These are phyloP conservation scores for Paecilomyces sp. DNA, from an alignment of 2,329 filamentous ascomycete genomes.

Conservation along the genomic window DNA sequence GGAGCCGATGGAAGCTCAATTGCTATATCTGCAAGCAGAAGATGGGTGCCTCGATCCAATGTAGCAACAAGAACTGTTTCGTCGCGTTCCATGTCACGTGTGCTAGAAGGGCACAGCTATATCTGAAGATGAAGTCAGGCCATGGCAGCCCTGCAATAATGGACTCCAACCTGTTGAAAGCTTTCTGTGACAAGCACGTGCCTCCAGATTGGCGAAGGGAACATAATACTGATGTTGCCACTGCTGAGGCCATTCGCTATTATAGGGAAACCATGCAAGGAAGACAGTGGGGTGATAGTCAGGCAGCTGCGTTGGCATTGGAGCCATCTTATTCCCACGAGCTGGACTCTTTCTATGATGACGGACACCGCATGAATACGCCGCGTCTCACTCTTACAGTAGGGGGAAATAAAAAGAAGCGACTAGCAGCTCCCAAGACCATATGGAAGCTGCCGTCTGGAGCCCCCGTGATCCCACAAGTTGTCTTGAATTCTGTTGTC, in stretches of 20 bases:
- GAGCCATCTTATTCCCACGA: slow-evolving; percentile 64
- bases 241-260: slow-evolving; percentile 75
- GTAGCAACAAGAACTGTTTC: slow-evolving; percentile 94
- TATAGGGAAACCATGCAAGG: slow-evolving; percentile 87
- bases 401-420: slow-evolving; percentile 53
- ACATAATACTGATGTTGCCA: slow-evolving; percentile 73
- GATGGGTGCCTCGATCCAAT: slow-evolving; percentile 98
- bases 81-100: slow-evolving; percentile 97
- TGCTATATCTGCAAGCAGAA: slow-evolving; percentile 97
- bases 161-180: slow-evolving; percentile 78
- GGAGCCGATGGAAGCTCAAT: slow-evolving; percentile 82
- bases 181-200: slow-evolving; percentile 93
- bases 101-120: slow-evolving; percentile 77
- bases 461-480: slow-evolving; percentile 85
- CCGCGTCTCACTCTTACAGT: slow-evolving; percentile 49
- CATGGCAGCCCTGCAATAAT: slow-evolving; percentile 71
- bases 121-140: slow-evolving; percentile 92
- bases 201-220: slow-evolving; percentile 82
- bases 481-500: slow-evolving; percentile 80
- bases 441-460: slow-evolving; percentile 91
- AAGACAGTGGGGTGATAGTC: slow-evolving; percentile 85
- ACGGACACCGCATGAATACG: slow-evolving; percentile 27
- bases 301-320: slow-evolving; percentile 71
- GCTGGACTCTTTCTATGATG: slow-evolving; percentile 42
- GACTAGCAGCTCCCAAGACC: slow-evolving; percentile 51